Evolutionary conservation across 116 monocot species (phyloP).

Genomic region (Trichopus zeylanicus): DNA sequence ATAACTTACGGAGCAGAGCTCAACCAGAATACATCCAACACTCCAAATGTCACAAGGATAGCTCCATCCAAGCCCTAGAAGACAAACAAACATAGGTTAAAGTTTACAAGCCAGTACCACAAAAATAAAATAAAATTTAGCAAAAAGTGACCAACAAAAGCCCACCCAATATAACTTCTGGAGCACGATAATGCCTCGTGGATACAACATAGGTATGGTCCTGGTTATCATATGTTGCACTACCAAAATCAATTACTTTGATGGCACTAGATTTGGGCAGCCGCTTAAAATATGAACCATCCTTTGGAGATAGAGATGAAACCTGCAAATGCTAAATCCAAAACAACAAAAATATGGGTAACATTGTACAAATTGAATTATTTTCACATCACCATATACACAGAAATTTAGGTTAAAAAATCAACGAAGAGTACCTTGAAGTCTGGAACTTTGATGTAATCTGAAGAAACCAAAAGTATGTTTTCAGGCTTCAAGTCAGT

Average conservation of each 20-base stretch:
- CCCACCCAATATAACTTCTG: slow-evolving; percentile 92
- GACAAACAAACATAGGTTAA: too few relatives aligned
- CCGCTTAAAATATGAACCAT: slow-evolving; percentile 28
- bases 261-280: slow-evolving; percentile 79
- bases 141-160: not conserved
- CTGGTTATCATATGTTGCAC: slow-evolving; percentile 59
- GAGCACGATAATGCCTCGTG: slow-evolving; percentile 88
- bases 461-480: slow-evolving; percentile 76
- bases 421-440: slow-evolving; percentile 34
- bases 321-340: too few relatives aligned
- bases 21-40: slow-evolving; percentile 77
- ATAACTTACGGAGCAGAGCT: slow-evolving; percentile 69
- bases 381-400: too few relatives aligned
- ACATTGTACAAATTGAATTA: too few relatives aligned
- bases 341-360: not conserved
- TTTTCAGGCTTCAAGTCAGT: slow-evolving; percentile 99
- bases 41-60: slow-evolving; percentile 94
- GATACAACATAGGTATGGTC: slow-evolving; percentile 70
- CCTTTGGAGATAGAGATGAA: slow-evolving; percentile 15
- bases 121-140: not conserved
- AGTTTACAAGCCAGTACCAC: too few relatives aligned
- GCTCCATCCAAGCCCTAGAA: slow-evolving; percentile 75
- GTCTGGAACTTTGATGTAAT: slow-evolving; percentile 72
- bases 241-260: slow-evolving; percentile 98
- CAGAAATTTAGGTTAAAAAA: too few relatives aligned